Evolutionary conservation across 202 grass and related monocot species (phyloP).

Genomic region (Setaria viridis): DNA sequence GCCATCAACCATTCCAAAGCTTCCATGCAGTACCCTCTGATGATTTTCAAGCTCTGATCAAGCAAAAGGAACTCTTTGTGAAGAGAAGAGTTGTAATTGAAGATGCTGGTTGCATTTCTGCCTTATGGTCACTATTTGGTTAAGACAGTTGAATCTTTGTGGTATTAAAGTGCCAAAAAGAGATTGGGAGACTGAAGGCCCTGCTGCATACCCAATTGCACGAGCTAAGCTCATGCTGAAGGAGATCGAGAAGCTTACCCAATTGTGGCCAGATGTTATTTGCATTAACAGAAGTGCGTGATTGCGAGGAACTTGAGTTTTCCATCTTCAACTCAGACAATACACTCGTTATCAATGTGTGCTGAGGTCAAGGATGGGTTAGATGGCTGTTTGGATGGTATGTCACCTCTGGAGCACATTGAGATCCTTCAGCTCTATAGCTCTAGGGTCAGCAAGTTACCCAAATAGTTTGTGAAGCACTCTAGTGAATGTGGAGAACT

Average conservation of each 20-base stretch:
- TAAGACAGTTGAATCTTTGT: no score
- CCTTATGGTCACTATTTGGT: not conserved
- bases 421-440: not conserved
- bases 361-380: no score
- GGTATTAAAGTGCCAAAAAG: no score
- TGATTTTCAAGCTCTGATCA: no score
- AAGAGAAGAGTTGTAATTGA: no score
- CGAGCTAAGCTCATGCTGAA: no score
- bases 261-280: not conserved
- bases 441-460: not conserved
- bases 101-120: no score
- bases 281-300: not conserved
- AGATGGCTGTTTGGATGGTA: not conserved
- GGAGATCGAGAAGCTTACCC: not conserved
- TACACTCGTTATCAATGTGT: not conserved
- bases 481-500: not conserved
- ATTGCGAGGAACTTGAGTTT: not conserved
- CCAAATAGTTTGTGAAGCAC: not conserved
- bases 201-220: no score
- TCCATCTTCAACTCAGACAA: not conserved
- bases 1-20: constrained; percentile 28
- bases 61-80: no score
- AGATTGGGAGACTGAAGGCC: no score
- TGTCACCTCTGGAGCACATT: not conserved
- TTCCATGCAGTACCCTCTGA: not conserved